These are phyloP conservation scores for Isoetes taiwanensis DNA, from an alignment of 75 land plant genomes.

Conservation along the genomic window DNA sequence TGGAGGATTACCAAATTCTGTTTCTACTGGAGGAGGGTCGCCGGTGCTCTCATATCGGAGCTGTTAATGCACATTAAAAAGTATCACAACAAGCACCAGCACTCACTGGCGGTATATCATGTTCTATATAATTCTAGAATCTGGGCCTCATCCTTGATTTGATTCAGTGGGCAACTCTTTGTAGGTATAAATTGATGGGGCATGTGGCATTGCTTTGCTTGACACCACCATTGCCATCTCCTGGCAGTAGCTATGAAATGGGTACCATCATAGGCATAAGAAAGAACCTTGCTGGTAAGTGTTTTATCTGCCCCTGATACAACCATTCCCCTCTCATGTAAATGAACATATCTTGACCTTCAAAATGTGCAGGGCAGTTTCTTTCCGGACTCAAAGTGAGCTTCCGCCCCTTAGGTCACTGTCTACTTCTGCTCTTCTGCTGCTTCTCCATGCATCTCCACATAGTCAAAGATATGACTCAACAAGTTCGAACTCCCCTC, in stretches of 20 bases:
- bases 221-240: constrained; percentile 12
- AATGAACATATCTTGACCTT: no score
- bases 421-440: constrained; percentile 67
- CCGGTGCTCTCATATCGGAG: constrained; percentile 21
- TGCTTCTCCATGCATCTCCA: constrained; percentile 54
- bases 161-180: neutral
- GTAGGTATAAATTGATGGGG: constrained; percentile 92
- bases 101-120: constrained; percentile 78
- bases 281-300: constrained; percentile 48
- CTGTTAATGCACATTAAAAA: constrained; percentile 57
- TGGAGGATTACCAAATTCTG: constrained; percentile 56
- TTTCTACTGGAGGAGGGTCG: constrained; percentile 12
- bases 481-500: no score
- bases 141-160: neutral
- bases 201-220: constrained; percentile 51
- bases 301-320: no score
- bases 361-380: constrained; percentile 67
- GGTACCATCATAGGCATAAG: constrained; percentile 9
- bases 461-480: no score
- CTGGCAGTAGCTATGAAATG: constrained; percentile 46
- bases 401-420: constrained; percentile 87
- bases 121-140: neutral
- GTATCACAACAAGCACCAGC: constrained; percentile 26
- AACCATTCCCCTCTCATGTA: no score
- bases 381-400: constrained; percentile 62